phyloP scores from a whole-genome alignment of 1,284 basidiomycete genomes.

The Apiotrichum akiyoshidainum region DNA sequence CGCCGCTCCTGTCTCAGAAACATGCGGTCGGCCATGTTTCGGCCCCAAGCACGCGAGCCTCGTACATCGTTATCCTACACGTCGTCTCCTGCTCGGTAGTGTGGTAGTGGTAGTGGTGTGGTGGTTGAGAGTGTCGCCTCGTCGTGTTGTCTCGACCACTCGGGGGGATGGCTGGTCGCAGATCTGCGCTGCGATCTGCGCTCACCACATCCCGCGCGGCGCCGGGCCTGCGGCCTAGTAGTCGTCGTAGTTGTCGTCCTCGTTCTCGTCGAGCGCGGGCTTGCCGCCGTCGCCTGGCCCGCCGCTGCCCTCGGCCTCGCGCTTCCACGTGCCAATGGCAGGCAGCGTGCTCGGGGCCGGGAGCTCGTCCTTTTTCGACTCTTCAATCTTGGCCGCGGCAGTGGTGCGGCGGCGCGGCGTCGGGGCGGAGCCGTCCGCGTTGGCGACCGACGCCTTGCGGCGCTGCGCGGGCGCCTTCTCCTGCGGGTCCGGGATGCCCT shows the following conservation, averaged over 20 bases:
- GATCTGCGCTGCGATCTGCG: no score
- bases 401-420: slow-evolving; percentile 5
- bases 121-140: no score
- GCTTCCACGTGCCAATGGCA: slow-evolving; percentile 54
- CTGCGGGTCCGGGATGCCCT: slow-evolving; percentile 80
- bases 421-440: background rate
- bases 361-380: slow-evolving; percentile 22
- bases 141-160: no score
- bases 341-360: slow-evolving; percentile 24
- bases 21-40: background rate
- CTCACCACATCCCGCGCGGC: no score
- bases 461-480: slow-evolving; percentile 14
- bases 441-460: slow-evolving; percentile 11
- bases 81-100: no score
- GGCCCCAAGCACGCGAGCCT: background rate
- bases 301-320: slow-evolving; percentile 53
- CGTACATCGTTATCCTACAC: no score
- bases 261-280: slow-evolving; percentile 47
- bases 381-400: slow-evolving; percentile 2
- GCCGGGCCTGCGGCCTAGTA: slow-evolving; percentile 24
- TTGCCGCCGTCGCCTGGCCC: slow-evolving; percentile 44
- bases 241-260: slow-evolving; percentile 45
- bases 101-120: no score
- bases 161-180: no score
- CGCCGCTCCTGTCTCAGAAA: background rate